Base-by-base conservation (phyloP, 1,284 basidiomycete species). In the Singerocomus rubriflavus region DNA sequence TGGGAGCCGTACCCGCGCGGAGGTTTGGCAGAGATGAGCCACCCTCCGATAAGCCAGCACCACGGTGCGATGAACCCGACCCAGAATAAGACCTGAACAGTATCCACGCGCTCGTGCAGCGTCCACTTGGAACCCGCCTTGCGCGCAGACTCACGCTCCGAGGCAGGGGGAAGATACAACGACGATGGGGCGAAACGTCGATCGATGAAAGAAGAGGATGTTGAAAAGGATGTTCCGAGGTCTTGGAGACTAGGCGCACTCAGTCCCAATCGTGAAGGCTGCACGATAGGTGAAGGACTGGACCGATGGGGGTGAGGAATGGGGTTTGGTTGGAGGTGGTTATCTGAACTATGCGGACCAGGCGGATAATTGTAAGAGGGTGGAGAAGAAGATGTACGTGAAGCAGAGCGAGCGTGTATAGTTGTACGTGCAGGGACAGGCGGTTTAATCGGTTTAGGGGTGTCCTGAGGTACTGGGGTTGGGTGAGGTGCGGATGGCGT, bases 21-120 rank as follows among this genome's bases (percentile, higher is more conserved):
- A 14, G 50, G 16, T 12, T 54, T 51, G 27, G 48, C 9, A 0
- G 59, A 32, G 52, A 84, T 73, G 57, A 84, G 76, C 85, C 85
- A 88, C 3, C 85, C 85, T 0, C 85, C 85, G 13, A 88, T 73
- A 33, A 88, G 73, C 85, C 85, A 88, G 58, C 62, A 88, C 74
- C 67, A 86, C 46, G 64, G 85, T 68, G 67, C 78, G 36, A 85
- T 50, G 57, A 88, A 88, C 1, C 85, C 85, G 0, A 82, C 53
- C 81, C 82, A 88, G 68, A 88, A 88, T 11, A 85, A 69, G 60
- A 82, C 75, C 60, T 77, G 78, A 16, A 82, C 74, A 3, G 77
- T 76, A 3, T 81, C 32, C 40, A 64, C 17, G 36, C 56, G 48
- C 44, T 67, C 57, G 57, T 60, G 40, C 59, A 62, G 14, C 52